Percentiles rank a stretch among this genome's conserved stretches.
Evolutionary conservation across 2,329 filamentous ascomycete species (phyloP).

Genomic region (Mycocentrospora acerina): DNA sequence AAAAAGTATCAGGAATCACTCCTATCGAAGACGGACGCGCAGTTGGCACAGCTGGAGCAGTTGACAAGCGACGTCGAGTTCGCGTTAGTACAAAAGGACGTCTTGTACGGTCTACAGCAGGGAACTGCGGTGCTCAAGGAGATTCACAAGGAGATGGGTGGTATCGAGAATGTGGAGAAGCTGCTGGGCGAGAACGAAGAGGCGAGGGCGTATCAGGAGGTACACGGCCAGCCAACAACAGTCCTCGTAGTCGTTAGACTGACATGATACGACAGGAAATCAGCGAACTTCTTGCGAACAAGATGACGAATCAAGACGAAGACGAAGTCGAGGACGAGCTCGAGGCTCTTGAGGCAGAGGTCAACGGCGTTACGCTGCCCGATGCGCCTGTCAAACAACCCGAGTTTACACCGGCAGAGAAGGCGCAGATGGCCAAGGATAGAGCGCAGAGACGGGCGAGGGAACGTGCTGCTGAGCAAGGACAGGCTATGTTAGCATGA

Average conservation of each 20-base stretch:
- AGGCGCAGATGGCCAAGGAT: conserved; percentile 33
- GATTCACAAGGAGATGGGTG: conserved; percentile 95
- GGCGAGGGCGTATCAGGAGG: conserved; percentile 86
- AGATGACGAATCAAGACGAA: conserved; percentile 92
- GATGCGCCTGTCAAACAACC: conserved; percentile 40
- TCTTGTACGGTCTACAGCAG: conserved; percentile 88
- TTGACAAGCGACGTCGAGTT: conserved; percentile 91
- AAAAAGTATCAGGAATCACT: conserved; percentile 97
- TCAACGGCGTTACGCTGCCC: conserved; percentile 47
- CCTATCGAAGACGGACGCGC: conserved; percentile 83
- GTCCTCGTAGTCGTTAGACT: not conserved
- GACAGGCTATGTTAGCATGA: conserved; percentile 39
- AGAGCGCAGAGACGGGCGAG: conserved; percentile 34
- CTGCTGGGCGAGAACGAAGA: conserved; percentile 91
- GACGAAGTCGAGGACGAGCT: conserved; percentile 97
- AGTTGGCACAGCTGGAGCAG: conserved; percentile 91
- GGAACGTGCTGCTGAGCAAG: conserved; percentile 34
- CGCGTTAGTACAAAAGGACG: conserved; percentile 93
- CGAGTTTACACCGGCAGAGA: conserved; percentile 32
- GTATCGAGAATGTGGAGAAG: conserved; percentile 90
- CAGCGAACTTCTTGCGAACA: conserved; percentile 83
- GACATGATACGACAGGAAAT: conserved; percentile 66
- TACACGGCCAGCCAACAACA: conserved; percentile 40
- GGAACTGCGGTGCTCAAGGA: conserved; percentile 85
- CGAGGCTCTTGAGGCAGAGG: conserved; percentile 72